These are phyloP conservation scores for Penicillium silybi DNA, from an alignment of 495 filamentous ascomycete species.

Conservation along the genomic window DNA sequence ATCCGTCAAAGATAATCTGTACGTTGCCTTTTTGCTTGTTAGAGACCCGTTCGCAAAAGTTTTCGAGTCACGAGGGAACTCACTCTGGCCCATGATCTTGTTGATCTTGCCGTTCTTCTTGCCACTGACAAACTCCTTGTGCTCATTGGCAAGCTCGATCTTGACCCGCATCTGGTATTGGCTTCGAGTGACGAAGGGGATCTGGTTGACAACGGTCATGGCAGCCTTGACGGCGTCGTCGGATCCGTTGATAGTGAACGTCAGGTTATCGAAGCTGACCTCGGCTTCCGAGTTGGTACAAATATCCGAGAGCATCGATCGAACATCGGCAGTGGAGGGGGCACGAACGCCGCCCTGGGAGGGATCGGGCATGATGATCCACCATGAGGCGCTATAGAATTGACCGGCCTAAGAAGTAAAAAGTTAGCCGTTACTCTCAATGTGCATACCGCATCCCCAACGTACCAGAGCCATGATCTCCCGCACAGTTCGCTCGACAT, in stretches of 20 bases:
- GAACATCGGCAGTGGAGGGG: conserved; percentile 71
- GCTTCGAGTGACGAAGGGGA: conserved; percentile 80
- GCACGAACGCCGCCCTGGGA: conserved; percentile 54
- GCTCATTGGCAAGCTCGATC: conserved; percentile 97
- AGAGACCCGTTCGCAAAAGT: background rate
- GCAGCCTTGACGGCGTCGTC: conserved; percentile 94
- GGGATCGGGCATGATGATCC: conserved; percentile 75
- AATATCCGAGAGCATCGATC: conserved; percentile 89
- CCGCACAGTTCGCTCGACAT: conserved; percentile 88
- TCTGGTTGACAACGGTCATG: conserved; percentile 85
- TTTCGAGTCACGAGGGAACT: conserved; percentile 10
- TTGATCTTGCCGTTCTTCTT: conserved; percentile 99
- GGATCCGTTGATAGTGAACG: conserved; percentile 89
- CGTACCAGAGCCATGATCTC: conserved; percentile 91
- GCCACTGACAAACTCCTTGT: conserved; percentile 98
- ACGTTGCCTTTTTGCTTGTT: conserved; percentile 63
- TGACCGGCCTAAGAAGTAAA: conserved; percentile 68
- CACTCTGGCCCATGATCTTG: conserved; percentile 99
- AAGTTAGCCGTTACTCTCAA: conserved; percentile 20
- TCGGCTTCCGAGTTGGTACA: conserved; percentile 95
- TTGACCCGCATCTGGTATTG: conserved; percentile 94
- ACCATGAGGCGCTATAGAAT: conserved; percentile 97
- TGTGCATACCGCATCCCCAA: background rate
- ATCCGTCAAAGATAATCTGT: conserved; percentile 97
- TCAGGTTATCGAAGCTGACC: conserved; percentile 87